Evolutionary conservation across 768 basidiomycete genomes (phyloP).

Genomic region (Pleurotus pulmonarius): DNA sequence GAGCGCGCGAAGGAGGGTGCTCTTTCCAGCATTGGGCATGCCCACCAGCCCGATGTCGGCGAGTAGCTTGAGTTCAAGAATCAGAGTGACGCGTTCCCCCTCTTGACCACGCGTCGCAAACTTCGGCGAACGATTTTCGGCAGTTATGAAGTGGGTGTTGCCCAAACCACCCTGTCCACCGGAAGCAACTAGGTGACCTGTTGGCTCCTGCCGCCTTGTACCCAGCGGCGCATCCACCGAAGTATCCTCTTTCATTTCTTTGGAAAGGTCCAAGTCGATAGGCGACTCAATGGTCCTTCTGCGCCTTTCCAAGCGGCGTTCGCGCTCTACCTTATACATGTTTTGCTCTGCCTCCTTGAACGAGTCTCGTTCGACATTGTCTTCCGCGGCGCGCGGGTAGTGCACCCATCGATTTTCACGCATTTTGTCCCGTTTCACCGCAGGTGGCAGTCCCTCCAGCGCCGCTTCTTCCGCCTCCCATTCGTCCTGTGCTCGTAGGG

Average conservation of each 20-base stretch:
- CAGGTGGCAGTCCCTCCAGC: constrained; percentile 40
- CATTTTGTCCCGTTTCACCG: constrained; percentile 55
- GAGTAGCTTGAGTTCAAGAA: constrained; percentile 87
- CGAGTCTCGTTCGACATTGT: constrained; percentile 56
- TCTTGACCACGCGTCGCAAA: constrained; percentile 77
- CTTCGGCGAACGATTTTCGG: constrained; percentile 75
- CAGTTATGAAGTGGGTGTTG: constrained; percentile 79
- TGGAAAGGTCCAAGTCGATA: constrained; percentile 61
- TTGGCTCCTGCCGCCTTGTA: constrained; percentile 41
- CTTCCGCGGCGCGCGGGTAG: constrained; percentile 64
- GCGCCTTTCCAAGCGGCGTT: constrained; percentile 44
- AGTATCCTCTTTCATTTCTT: constrained; percentile 36
- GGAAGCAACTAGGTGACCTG: constrained; percentile 64
- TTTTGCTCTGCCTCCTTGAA: constrained; percentile 72
- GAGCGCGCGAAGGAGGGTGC: constrained; percentile 85
- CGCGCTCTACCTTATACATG: constrained; percentile 58
- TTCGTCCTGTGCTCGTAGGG: constrained; percentile 58
- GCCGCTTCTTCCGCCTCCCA: constrained; percentile 73
- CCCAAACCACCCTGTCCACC: constrained; percentile 85
- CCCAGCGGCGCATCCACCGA: constrained; percentile 63
- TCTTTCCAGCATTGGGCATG: constrained; percentile 93
- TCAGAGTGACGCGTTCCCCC: constrained; percentile 77
- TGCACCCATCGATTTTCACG: constrained; percentile 73
- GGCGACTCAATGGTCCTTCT: constrained; percentile 38
- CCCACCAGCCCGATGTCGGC: constrained; percentile 97